A percentile compares a stretch with the other conserved stretches of the same genome.
phyloP scores from a whole-genome alignment of 208 protist species.

The Trypanosoma platydactyli region DNA sequence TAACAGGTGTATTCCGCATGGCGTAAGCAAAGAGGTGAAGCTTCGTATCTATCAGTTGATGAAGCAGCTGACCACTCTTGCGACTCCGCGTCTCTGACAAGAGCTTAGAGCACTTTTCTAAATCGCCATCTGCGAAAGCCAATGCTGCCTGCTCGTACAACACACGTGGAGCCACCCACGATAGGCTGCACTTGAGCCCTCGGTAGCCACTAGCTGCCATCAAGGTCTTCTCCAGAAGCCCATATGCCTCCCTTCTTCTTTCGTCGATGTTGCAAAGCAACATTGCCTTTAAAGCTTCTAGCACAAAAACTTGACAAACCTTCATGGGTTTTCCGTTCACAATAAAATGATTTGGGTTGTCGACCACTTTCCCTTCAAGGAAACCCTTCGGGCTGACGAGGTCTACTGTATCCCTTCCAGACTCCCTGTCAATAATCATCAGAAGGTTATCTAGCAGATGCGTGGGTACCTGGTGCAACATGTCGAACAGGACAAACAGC shows the following conservation, averaged over 20 bases:
- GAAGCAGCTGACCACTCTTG: not conserved
- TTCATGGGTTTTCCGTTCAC: not conserved
- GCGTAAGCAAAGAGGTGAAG: slow-evolving; percentile 7
- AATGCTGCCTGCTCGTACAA: slow-evolving; percentile 15
- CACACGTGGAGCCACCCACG: slow-evolving; percentile 8
- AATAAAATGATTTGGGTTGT: not conserved
- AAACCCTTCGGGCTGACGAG: too few relatives aligned
- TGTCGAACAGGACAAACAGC: slow-evolving; percentile 39
- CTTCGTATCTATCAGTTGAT: slow-evolving; percentile 4
- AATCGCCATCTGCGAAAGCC: slow-evolving; percentile 7
- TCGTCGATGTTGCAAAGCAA: not conserved
- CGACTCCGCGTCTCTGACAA: not conserved
- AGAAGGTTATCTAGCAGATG: slow-evolving; percentile 29
- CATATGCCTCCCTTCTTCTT: slow-evolving; percentile 2
- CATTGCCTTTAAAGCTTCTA: slow-evolving; percentile 1
- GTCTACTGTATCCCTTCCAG: not conserved
- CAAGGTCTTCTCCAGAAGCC: not conserved
- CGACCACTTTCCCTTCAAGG: too few relatives aligned
- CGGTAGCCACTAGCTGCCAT: not conserved
- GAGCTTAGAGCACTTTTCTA: not conserved
- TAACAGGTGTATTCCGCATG: not conserved
- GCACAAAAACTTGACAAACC: not conserved
- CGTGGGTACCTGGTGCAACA: slow-evolving; percentile 39
- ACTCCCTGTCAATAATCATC: slow-evolving; percentile 19
- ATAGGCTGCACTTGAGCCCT: not conserved